These are phyloP conservation scores for Nosema granulosis DNA, from an alignment of 371 early-diverging fungal genomes.

Conservation along the genomic window DNA sequence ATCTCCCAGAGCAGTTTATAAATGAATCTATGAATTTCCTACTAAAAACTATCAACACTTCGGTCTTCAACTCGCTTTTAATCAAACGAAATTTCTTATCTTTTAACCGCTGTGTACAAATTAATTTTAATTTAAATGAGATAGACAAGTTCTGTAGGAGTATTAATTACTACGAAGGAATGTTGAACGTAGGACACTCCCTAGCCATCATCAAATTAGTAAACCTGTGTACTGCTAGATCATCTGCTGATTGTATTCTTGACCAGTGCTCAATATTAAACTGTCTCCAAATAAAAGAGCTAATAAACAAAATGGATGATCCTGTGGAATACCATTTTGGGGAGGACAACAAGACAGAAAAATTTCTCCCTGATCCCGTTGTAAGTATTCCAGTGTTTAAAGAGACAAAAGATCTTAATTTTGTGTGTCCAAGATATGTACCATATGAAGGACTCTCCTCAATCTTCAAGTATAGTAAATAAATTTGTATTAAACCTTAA, in stretches of 20 bases:
- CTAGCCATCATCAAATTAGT: conserved; percentile 40
- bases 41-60: conserved; percentile 40
- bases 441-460: conserved; percentile 15
- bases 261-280: conserved; percentile 37
- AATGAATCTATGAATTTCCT: conserved; percentile 32
- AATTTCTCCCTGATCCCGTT: conserved; percentile 19
- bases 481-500: neutral
- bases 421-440: conserved; percentile 43
- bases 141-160: conserved; percentile 50
- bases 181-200: conserved; percentile 32
- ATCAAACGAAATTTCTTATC: conserved; percentile 48
- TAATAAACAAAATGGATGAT: conserved; percentile 29
- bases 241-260: conserved; percentile 6
- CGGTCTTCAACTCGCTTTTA: conserved; percentile 51
- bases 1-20: conserved; percentile 46
- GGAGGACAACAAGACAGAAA: conserved; percentile 19
- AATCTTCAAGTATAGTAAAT: conserved; percentile 27
- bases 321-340: conserved; percentile 9
- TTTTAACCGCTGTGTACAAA: conserved; percentile 52
- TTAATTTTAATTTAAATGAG: conserved; percentile 57
- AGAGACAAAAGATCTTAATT: conserved; percentile 1
- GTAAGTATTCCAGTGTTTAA: conserved; percentile 7
- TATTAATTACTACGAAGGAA: conserved; percentile 44
- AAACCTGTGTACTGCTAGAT: conserved; percentile 23
- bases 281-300: conserved; percentile 26